These are phyloP conservation scores for Saksenaea oblongispora DNA, from an alignment of 371 early-diverging fungal species.

Conservation along the genomic window DNA sequence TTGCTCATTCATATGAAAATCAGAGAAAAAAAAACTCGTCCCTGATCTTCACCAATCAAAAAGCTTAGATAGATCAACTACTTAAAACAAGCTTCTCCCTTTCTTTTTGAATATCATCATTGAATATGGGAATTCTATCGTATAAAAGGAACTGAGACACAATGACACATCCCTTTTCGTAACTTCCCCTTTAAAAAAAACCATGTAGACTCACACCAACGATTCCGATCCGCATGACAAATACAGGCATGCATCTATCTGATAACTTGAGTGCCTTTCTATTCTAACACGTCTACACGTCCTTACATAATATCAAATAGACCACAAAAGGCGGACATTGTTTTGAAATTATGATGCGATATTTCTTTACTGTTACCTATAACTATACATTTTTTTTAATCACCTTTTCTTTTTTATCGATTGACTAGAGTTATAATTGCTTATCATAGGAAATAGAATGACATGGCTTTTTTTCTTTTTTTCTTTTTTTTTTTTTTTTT, in stretches of 20 bases:
- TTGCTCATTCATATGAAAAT: slow-evolving; percentile 1
- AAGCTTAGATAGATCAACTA: background rate
- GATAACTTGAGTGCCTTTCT: background rate
- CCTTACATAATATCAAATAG: background rate
- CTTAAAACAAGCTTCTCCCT: background rate
- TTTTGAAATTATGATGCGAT: background rate
- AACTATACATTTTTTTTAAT: background rate
- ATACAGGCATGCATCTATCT: background rate
- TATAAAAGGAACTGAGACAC: too few relatives aligned
- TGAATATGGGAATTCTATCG: too few relatives aligned
- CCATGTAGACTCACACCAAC: background rate
- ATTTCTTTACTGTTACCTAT: background rate
- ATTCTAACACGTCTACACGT: background rate
- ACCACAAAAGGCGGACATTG: background rate
- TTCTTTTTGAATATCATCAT: background rate
- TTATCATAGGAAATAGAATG: slow-evolving; percentile 1
- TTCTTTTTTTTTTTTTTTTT: slow-evolving; percentile 3
- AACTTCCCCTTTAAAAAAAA: background rate
- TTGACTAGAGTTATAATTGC: too few relatives aligned
- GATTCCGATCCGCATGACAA: slow-evolving; percentile 5
- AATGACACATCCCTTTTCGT: background rate
- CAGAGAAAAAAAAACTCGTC: background rate
- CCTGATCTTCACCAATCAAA: background rate
- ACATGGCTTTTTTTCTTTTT: background rate
- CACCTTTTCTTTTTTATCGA: too few relatives aligned